phyloP scores from a whole-genome alignment of 768 basidiomycete genomes.

The Boletus pseudo-olivaceus region DNA sequence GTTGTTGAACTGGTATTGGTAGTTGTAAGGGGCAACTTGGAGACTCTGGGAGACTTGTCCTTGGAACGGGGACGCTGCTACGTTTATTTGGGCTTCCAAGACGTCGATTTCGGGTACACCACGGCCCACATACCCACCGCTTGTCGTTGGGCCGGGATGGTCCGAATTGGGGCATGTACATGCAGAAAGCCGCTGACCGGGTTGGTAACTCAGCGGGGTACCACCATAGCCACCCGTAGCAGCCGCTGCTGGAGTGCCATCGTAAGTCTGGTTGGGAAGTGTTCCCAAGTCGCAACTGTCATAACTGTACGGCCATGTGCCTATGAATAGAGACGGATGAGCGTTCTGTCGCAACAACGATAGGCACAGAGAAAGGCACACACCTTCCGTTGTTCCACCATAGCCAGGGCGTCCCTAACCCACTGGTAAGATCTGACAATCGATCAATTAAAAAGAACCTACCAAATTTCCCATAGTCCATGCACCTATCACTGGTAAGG shows the following conservation, averaged over 20 bases:
- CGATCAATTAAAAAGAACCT: conserved; percentile 7
- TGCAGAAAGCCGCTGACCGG: conserved; percentile 82
- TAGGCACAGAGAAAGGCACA: conserved; percentile 13
- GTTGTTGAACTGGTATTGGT: conserved; percentile 59
- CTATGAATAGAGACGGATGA: conserved; percentile 19
- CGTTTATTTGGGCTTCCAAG: conserved; percentile 76
- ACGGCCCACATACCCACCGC: conserved; percentile 52
- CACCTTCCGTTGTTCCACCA: conserved; percentile 83
- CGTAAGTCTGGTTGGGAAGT: conserved; percentile 72
- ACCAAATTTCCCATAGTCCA: conserved; percentile 77
- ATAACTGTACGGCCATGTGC: conserved; percentile 79
- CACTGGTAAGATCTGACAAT: conserved; percentile 19
- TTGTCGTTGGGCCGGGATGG: conserved; percentile 73
- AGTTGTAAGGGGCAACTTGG: conserved; percentile 79
- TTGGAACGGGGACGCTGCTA: conserved; percentile 39
- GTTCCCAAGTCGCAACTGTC: conserved; percentile 85
- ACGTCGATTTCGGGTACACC: conserved; percentile 93
- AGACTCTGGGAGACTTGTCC: conserved; percentile 78
- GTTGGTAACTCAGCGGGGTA: conserved; percentile 65
- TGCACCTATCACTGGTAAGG: conserved; percentile 36
- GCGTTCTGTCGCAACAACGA: background rate
- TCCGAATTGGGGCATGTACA: conserved; percentile 86
- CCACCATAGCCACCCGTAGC: conserved; percentile 51
- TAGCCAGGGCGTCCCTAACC: conserved; percentile 78
- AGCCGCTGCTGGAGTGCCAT: conserved; percentile 56